These are phyloP conservation scores for Tothia fuscella DNA, from an alignment of 2,329 filamentous ascomycete genomes.

Conservation along the genomic window DNA sequence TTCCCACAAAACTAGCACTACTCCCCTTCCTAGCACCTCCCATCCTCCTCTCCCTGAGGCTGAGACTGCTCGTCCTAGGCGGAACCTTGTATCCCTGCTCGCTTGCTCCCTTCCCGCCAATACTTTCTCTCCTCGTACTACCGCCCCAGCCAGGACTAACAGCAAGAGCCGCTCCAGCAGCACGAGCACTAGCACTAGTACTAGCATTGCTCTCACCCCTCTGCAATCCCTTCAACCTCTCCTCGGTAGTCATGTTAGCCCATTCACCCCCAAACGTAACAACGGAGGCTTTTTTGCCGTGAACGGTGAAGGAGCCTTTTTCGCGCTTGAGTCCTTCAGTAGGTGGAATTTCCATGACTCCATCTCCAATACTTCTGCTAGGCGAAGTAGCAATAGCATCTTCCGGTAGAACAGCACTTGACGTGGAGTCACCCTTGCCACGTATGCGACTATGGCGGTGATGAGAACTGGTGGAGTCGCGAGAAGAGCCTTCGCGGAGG, in stretches of 20 bases:
- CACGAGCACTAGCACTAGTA: background rate
- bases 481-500: slow-evolving; percentile 39
- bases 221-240: slow-evolving; percentile 21
- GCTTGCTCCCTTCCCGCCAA: background rate
- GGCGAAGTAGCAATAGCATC: slow-evolving; percentile 26
- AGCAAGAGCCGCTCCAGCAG: background rate
- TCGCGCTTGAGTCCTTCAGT: slow-evolving; percentile 54
- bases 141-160: background rate
- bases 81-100: background rate
- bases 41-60: slow-evolving; percentile 3
- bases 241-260: slow-evolving; percentile 36
- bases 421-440: slow-evolving; percentile 51
- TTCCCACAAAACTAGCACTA: background rate
- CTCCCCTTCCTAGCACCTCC: background rate
- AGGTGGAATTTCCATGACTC: slow-evolving; percentile 15
- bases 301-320: slow-evolving; percentile 84
- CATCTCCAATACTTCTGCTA: no score
- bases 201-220: slow-evolving; percentile 5
- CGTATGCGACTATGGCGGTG: slow-evolving; percentile 57
- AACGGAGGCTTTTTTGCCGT: slow-evolving; percentile 95
- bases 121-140: background rate
- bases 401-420: slow-evolving; percentile 43
- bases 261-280: slow-evolving; percentile 94
- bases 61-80: background rate
- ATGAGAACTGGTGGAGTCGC: slow-evolving; percentile 39